Evolutionary conservation across 331 rosid species (phyloP).

Genomic region (Telfairia occidentalis): DNA sequence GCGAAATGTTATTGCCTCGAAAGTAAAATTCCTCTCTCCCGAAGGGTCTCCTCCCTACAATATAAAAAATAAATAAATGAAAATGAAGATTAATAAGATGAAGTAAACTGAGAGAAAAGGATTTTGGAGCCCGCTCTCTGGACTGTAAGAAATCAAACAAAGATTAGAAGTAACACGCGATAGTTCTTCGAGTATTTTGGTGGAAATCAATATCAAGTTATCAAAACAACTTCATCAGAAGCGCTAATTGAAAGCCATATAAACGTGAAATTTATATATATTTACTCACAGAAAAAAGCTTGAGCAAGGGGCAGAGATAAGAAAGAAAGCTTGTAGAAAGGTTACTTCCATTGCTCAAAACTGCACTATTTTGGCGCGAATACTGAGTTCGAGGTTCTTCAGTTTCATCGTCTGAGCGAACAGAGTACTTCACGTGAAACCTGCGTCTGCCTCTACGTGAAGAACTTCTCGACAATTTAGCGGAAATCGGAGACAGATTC

Average conservation of each 20-base stretch:
- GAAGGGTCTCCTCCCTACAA: constrained; percentile 78
- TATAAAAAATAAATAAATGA: neutral
- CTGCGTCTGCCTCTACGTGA: constrained; percentile 24
- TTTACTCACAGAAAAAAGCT: constrained; percentile 49
- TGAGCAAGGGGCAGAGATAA: constrained; percentile 69
- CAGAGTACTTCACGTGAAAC: constrained; percentile 32
- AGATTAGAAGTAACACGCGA: neutral
- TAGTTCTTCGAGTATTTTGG: neutral
- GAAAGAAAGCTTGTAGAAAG: constrained; percentile 43
- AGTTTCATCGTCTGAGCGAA: constrained; percentile 21
- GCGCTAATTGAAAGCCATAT: neutral
- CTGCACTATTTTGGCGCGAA: constrained; percentile 7
- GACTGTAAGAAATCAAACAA: neutral
- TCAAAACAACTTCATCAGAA: neutral
- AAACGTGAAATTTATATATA: neutral
- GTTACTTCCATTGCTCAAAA: constrained; percentile 15
- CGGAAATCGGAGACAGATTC: constrained; percentile 15
- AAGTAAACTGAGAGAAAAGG: neutral
- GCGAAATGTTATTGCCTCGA: constrained; percentile 36
- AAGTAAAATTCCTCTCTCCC: constrained; percentile 47
- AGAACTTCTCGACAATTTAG: neutral
- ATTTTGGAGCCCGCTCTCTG: neutral
- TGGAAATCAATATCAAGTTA: neutral
- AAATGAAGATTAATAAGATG: neutral
- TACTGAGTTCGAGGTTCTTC: constrained; percentile 4